These are phyloP conservation scores for Jatropha podagrica DNA, from an alignment of 441 rosid genomes.

Conservation along the genomic window DNA sequence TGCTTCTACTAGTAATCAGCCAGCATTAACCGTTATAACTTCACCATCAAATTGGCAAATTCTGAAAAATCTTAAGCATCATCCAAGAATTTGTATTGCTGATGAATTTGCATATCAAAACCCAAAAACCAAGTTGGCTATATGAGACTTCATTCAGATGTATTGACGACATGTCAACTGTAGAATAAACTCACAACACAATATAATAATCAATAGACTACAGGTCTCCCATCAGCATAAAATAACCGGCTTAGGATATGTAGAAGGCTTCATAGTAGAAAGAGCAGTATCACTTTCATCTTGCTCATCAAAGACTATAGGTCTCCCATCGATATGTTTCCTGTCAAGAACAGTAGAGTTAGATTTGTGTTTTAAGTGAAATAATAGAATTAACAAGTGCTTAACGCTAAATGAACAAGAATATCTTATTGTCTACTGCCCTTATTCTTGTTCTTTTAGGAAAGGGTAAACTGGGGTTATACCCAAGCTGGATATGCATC, in stretches of 20 bases:
- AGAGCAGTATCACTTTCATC: conserved; percentile 66
- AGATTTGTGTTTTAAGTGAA: too few relatives aligned
- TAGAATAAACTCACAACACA: not conserved
- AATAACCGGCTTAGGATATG: conserved; percentile 55
- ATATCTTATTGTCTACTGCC: too few relatives aligned
- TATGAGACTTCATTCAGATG: conserved; percentile 6
- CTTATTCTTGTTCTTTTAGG: too few relatives aligned
- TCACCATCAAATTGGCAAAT: not conserved
- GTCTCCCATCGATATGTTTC: conserved; percentile 34
- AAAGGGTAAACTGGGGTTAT: too few relatives aligned
- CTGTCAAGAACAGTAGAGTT: conserved; percentile 27
- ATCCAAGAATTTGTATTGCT: not conserved
- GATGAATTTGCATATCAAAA: not conserved
- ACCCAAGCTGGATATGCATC: too few relatives aligned
- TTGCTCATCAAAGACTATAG: conserved; percentile 41
- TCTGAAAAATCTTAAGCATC: not conserved
- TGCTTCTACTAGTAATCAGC: not conserved
- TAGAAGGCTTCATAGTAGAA: conserved; percentile 41
- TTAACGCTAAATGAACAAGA: too few relatives aligned
- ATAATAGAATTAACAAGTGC: too few relatives aligned
- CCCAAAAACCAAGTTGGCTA: conserved; percentile 2
- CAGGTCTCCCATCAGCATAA: conserved; percentile 39
- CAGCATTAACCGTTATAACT: not conserved
- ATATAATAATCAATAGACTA: not conserved
- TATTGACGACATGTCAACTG: not conserved